These are phyloP conservation scores for Curvularia lunata DNA, from an alignment of 2,329 filamentous ascomycete genomes.

Conservation along the genomic window DNA sequence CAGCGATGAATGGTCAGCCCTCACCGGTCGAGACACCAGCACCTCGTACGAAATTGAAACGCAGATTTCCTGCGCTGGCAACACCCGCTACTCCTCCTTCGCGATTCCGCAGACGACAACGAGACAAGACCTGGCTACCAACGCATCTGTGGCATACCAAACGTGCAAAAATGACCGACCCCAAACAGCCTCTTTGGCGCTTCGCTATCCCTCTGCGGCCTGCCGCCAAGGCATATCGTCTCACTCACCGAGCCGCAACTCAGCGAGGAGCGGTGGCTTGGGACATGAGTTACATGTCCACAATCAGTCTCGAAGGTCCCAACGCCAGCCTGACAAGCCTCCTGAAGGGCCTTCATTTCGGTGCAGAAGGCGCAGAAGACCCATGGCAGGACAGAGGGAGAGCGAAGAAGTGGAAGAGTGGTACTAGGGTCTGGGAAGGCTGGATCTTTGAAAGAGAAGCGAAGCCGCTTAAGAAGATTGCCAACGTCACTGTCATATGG, in stretches of 20 bases:
- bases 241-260: conserved; percentile 80
- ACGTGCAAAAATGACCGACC: conserved; percentile 83
- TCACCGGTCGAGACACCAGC: conserved; percentile 23
- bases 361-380: conserved; percentile 60
- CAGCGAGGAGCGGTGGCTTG: conserved; percentile 81
- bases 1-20: conserved; percentile 6
- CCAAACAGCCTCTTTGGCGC: conserved; percentile 82
- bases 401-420: conserved; percentile 73
- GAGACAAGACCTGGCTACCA: conserved; percentile 90
- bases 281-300: conserved; percentile 95
- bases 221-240: conserved; percentile 86
- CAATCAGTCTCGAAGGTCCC: conserved; percentile 76
- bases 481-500: conserved; percentile 79
- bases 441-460: conserved; percentile 65
- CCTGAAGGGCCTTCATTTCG: conserved; percentile 64
- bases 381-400: conserved; percentile 61
- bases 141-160: conserved; percentile 96
- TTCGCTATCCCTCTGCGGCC: conserved; percentile 86
- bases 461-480: conserved; percentile 63
- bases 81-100: conserved; percentile 65
- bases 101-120: conserved; percentile 84
- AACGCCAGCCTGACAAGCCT: conserved; percentile 69
- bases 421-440: conserved; percentile 63
- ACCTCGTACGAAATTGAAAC: conserved; percentile 61
- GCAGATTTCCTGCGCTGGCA: conserved; percentile 73